Evolutionary conservation across 345 rosid species (phyloP).

Genomic region (Dipteronia dyeriana): DNA sequence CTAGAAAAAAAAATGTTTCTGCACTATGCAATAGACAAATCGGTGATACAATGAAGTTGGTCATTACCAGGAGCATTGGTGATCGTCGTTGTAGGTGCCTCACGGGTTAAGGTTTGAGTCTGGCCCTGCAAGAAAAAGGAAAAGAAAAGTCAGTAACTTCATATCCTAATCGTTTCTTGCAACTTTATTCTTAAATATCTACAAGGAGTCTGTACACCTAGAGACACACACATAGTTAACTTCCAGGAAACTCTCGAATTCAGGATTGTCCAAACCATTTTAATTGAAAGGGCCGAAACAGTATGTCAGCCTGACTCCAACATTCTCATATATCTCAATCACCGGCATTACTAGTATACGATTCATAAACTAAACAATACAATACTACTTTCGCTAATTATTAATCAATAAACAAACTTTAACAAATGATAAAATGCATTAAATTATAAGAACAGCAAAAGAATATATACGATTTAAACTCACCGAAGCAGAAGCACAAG

Average conservation of each 20-base stretch:
- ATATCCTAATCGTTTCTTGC: background rate
- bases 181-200: background rate
- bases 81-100: slow-evolving; percentile 79
- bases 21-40: background rate
- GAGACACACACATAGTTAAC: background rate
- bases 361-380: background rate
- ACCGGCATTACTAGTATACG: background rate
- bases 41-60: background rate
- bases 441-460: too few species aligned
- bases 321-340: background rate
- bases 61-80: slow-evolving; percentile 87
- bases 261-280: background rate
- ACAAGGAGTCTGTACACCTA: background rate
- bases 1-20: background rate
- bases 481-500: slow-evolving; percentile 42
- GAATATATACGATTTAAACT: background rate
- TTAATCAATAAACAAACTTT: background rate
- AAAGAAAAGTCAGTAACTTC: slow-evolving; percentile 8
- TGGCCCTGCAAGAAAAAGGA: slow-evolving; percentile 62
- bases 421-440: background rate
- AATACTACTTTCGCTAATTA: background rate
- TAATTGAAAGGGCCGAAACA: background rate
- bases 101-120: slow-evolving; percentile 74
- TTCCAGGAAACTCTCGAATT: background rate
- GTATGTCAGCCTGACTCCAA: background rate